These are phyloP conservation scores for Tanacetum coccineum DNA, from an alignment of 129 eudicot species.

Conservation along the genomic window DNA sequence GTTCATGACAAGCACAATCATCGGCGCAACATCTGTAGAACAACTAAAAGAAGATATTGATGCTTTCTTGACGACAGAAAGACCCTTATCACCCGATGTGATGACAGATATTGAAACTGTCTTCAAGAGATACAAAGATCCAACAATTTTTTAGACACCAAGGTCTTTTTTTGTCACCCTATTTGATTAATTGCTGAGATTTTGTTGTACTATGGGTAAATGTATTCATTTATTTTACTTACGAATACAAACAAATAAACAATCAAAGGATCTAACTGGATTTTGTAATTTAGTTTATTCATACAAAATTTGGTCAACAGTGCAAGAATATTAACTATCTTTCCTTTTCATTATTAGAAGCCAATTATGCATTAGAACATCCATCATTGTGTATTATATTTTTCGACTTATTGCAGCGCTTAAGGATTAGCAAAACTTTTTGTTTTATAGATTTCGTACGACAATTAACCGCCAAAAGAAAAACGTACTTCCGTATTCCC, in stretches of 20 bases:
- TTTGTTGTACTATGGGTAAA: slow-evolving; percentile 13
- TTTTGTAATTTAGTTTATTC: no score
- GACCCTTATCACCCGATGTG: slow-evolving; percentile 78
- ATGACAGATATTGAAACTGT: slow-evolving; percentile 59
- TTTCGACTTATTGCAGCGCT: no score
- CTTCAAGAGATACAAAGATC: slow-evolving; percentile 82
- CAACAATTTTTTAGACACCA: slow-evolving; percentile 39
- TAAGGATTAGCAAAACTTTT: no score
- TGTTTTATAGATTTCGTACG: no score
- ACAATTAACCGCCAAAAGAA: no score
- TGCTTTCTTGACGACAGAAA: slow-evolving; percentile 58
- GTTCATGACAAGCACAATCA: slow-evolving; percentile 77
- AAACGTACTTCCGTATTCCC: no score
- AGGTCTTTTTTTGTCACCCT: slow-evolving; percentile 8
- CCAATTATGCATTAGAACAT: no score
- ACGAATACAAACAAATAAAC: background rate
- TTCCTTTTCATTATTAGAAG: no score
- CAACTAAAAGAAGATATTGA: slow-evolving; percentile 89
- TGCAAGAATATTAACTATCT: no score
- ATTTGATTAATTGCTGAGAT: slow-evolving; percentile 4
- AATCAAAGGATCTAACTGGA: no score
- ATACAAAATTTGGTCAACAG: no score
- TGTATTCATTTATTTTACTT: background rate
- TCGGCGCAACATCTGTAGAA: slow-evolving; percentile 86
- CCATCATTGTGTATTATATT: no score